Evolutionary conservation across 2,329 filamentous ascomycete genomes (phyloP).

Genomic region (Cordyceps farinosa): DNA sequence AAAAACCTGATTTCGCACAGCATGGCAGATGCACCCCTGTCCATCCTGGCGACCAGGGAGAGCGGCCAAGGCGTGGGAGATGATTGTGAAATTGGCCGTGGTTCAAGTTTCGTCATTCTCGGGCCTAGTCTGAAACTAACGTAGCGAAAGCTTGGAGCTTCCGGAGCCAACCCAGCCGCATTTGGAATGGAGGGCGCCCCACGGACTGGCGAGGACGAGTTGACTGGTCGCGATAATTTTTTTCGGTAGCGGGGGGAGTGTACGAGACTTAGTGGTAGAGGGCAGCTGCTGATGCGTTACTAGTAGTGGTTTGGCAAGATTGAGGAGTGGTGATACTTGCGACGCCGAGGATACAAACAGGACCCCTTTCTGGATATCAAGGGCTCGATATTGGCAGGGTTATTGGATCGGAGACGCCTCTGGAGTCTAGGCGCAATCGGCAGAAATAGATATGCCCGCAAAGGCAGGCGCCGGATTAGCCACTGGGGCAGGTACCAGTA

Average conservation of each 20-base stretch:
- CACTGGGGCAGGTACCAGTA: background rate
- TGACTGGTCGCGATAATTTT: background rate
- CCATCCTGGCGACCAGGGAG: background rate
- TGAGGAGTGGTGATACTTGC: background rate
- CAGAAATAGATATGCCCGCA: constrained; percentile 1
- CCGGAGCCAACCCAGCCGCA: constrained; percentile 19
- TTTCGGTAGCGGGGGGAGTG: background rate
- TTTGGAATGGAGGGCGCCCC: constrained; percentile 20
- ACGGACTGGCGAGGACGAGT: background rate
- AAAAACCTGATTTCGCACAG: constrained; percentile 9
- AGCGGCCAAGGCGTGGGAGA: constrained; percentile 13
- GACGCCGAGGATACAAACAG: background rate
- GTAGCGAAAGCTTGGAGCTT: constrained; percentile 15
- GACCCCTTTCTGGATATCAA: background rate
- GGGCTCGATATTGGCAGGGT: background rate
- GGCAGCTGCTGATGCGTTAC: background rate
- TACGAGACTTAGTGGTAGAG: background rate
- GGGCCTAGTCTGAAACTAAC: constrained; percentile 18
- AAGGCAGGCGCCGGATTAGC: background rate
- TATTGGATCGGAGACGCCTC: constrained; percentile 8
- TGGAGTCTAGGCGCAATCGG: constrained; percentile 5
- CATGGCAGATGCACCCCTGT: constrained; percentile 11
- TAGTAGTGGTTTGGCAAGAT: background rate
- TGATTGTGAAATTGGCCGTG: constrained; percentile 16
- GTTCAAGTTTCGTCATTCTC: constrained; percentile 19